Evolutionary conservation across 1,139 yeast genomes (phyloP).

Genomic region (Saccharomyces pastorianus): DNA sequence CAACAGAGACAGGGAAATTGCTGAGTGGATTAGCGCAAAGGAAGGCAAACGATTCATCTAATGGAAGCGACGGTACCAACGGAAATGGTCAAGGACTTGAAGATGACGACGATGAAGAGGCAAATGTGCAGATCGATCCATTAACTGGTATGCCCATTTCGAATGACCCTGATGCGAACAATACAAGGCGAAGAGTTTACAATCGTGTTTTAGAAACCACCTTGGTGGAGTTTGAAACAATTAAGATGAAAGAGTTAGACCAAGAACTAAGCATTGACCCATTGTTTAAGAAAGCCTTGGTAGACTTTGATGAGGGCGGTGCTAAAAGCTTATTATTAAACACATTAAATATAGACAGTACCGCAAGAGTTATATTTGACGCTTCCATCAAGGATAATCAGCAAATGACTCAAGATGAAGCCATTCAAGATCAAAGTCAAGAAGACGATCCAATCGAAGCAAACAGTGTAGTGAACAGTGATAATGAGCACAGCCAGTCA

Average conservation of each 20-base stretch:
- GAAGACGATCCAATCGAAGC: not conserved
- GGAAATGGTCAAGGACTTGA: constrained; percentile 30
- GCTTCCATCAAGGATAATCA: constrained; percentile 30
- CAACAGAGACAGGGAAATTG: constrained; percentile 79
- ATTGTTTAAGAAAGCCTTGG: constrained; percentile 75
- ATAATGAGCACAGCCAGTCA: not conserved
- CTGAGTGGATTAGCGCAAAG: constrained; percentile 55
- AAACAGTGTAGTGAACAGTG: not conserved
- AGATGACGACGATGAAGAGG: constrained; percentile 30
- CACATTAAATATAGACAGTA: constrained; percentile 40
- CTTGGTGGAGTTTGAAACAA: constrained; percentile 47
- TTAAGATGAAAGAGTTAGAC: constrained; percentile 64
- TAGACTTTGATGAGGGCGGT: constrained; percentile 94
- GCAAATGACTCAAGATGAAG: no score
- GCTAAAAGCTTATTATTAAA: constrained; percentile 76
- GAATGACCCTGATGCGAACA: constrained; percentile 33
- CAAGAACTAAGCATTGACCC: constrained; percentile 81
- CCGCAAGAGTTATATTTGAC: constrained; percentile 36
- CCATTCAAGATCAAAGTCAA: constrained; percentile 5
- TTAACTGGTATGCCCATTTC: constrained; percentile 29
- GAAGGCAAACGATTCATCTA: constrained; percentile 5
- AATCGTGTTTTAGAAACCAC: constrained; percentile 45
- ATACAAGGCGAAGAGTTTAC: constrained; percentile 22
- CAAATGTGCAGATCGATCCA: constrained; percentile 31
- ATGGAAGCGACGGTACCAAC: constrained; percentile 19